Evolutionary conservation across 768 basidiomycete genomes (phyloP).

Genomic region (Terana coerulea): DNA sequence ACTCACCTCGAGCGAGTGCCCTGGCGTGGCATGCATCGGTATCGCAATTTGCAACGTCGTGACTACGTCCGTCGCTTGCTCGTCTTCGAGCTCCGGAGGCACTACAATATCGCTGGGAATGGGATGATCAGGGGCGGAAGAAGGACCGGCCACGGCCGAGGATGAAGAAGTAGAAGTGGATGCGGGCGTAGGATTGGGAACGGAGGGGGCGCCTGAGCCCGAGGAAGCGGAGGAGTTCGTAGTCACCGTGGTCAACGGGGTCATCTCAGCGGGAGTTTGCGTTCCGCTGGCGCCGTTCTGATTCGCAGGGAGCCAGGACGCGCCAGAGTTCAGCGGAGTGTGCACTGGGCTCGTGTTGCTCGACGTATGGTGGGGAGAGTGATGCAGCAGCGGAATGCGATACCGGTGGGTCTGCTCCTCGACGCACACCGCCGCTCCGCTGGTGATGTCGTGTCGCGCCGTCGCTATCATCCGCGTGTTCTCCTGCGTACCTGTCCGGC

Average conservation of each 20-base stretch:
- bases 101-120: conserved; percentile 9
- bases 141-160: neutral
- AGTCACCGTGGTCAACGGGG: conserved; percentile 23
- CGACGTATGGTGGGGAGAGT: conserved; percentile 10
- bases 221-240: conserved; percentile 22
- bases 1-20: conserved; percentile 56
- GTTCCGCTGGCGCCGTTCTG: conserved; percentile 3
- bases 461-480: conserved; percentile 57
- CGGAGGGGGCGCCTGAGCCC: neutral
- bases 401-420: conserved; percentile 28
- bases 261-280: conserved; percentile 19
- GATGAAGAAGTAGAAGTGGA: neutral
- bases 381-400: conserved; percentile 21
- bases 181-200: neutral
- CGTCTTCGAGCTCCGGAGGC: conserved; percentile 10
- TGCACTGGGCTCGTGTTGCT: conserved; percentile 4
- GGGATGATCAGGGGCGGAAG: conserved; percentile 11
- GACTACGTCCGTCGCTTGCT: conserved; percentile 43
- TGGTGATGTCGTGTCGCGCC: conserved; percentile 63
- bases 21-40: conserved; percentile 61
- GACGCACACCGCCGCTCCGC: conserved; percentile 44
- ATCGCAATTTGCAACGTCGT: conserved; percentile 59
- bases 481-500: conserved; percentile 54
- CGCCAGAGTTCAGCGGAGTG: conserved; percentile 12
- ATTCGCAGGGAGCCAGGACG: conserved; percentile 17